A percentile compares a stretch with the other conserved stretches of the same genome.
Evolutionary conservation across 441 rosid genomes (phyloP).

Genomic region (Pelargonium citronellum): DNA sequence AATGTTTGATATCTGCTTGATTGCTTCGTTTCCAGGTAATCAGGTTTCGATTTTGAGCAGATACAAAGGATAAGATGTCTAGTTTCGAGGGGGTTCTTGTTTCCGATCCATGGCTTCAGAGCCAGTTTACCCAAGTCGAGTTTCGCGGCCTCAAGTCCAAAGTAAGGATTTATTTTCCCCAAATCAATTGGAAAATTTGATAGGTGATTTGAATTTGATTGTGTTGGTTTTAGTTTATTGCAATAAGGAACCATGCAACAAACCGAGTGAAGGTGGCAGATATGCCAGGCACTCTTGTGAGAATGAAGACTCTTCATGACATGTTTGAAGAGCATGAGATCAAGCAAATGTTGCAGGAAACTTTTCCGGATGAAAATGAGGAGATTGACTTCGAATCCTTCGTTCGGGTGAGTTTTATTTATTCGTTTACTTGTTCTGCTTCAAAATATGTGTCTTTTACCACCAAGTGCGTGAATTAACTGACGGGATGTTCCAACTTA

Average conservation of each 20-base stretch:
- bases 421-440: too few relatives aligned
- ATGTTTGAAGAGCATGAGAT: conserved; percentile 59
- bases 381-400: conserved; percentile 85
- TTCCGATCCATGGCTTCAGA: conserved; percentile 96
- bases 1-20: conserved; percentile 13
- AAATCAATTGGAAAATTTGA: neutral
- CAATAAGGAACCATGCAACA: conserved; percentile 41
- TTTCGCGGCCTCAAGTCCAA: conserved; percentile 84
- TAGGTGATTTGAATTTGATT: conserved; percentile 7
- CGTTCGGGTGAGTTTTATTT: conserved; percentile 53
- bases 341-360: conserved; percentile 49
- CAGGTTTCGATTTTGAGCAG: neutral
- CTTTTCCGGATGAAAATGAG: conserved; percentile 34
- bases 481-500: too few relatives aligned
- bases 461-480: neutral
- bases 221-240: conserved; percentile 45
- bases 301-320: conserved; percentile 62
- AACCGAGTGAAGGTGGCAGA: conserved; percentile 55
- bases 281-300: conserved; percentile 60
- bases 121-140: conserved; percentile 99
- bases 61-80: conserved; percentile 46
- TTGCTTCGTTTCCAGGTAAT: neutral
- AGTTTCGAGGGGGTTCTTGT: conserved; percentile 82
- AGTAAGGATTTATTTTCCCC: conserved; percentile 29
- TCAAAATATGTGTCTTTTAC: too few relatives aligned